Evolutionary conservation across 768 basidiomycete species (phyloP).

Genomic region (Trametes maxima): DNA sequence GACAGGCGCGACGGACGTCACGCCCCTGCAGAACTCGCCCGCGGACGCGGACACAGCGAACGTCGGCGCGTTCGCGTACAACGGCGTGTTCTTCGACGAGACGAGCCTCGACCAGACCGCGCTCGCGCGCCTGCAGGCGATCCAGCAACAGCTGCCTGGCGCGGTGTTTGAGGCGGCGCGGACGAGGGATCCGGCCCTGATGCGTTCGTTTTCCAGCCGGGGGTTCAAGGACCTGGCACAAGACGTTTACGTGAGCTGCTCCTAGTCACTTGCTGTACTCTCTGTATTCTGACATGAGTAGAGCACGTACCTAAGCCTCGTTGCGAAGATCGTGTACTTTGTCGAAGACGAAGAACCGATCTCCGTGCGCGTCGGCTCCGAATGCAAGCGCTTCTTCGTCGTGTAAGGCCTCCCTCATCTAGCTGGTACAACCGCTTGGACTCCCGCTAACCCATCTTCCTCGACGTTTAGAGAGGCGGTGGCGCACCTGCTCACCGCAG

Average conservation of each 20-base stretch:
- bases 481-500: neutral
- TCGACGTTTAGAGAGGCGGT: neutral
- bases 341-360: slow-evolving; percentile 39
- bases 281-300: slow-evolving; percentile 22
- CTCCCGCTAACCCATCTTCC: neutral
- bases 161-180: slow-evolving; percentile 52
- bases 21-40: slow-evolving; percentile 40
- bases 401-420: slow-evolving; percentile 46
- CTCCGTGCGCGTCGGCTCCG: slow-evolving; percentile 44
- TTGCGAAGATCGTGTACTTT: slow-evolving; percentile 57
- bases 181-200: slow-evolving; percentile 41
- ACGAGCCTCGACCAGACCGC: slow-evolving; percentile 42
- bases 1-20: slow-evolving; percentile 47
- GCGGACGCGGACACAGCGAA: slow-evolving; percentile 48
- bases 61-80: slow-evolving; percentile 51
- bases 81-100: slow-evolving; percentile 52
- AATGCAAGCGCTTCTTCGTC: slow-evolving; percentile 50
- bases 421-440: slow-evolving; percentile 19
- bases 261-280: neutral
- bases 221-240: slow-evolving; percentile 42
- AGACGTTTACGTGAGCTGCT: slow-evolving; percentile 50
- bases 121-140: slow-evolving; percentile 43
- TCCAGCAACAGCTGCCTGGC: slow-evolving; percentile 51
- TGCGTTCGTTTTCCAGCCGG: slow-evolving; percentile 40
- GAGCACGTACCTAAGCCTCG: slow-evolving; percentile 50